Evolutionary conservation across 192 early-diverging fungal species (phyloP).

Genomic region (Coemansia sp.): DNA sequence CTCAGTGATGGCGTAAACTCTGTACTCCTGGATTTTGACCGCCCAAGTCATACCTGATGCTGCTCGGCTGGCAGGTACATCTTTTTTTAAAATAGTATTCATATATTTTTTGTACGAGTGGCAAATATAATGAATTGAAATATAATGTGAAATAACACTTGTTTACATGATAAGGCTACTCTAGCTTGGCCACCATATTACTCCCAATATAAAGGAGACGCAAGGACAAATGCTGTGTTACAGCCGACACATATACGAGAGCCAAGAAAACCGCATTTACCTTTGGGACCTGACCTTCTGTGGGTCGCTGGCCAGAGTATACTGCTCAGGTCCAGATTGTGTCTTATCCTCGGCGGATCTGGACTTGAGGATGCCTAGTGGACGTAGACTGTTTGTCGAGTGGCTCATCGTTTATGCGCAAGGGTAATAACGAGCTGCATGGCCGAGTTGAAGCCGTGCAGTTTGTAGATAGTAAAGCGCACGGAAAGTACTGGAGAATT

Average conservation of each 20-base stretch:
- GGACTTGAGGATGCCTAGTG: neutral
- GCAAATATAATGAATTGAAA: no score
- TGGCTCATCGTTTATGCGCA: constrained; percentile 14
- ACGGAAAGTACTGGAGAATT: neutral
- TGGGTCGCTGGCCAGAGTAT: neutral
- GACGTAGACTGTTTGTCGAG: constrained; percentile 3
- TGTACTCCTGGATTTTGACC: no score
- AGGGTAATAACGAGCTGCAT: neutral
- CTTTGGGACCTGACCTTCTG: neutral
- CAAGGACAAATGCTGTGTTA: constrained; percentile 7
- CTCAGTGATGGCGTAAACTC: no score
- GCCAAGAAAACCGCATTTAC: neutral
- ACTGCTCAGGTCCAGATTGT: neutral
- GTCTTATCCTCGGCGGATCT: no score
- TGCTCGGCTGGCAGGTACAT: no score
- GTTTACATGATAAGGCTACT: no score
- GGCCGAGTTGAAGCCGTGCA: neutral
- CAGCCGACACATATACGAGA: neutral
- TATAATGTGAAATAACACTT: no score
- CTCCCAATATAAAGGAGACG: neutral
- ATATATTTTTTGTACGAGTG: no score
- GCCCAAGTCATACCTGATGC: no score
- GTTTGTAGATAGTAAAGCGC: neutral
- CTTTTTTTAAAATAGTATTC: no score
- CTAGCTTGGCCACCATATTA: neutral